Evolutionary conservation across 176 grass and related monocot species (phyloP), one percentile per base, ranked within the genome.

Genomic region (Guadua angustifolia): DNA sequence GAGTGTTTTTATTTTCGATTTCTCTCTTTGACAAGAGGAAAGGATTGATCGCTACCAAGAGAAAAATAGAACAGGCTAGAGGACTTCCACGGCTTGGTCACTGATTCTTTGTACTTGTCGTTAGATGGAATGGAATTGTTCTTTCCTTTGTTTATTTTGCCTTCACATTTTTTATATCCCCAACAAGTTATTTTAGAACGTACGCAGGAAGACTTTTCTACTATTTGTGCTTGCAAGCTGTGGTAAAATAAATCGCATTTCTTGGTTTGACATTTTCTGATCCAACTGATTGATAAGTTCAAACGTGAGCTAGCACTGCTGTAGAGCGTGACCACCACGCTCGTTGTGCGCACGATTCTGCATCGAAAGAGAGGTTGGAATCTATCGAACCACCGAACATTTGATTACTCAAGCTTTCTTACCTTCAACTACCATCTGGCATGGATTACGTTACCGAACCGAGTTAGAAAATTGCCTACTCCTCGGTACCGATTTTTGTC

Each of bases 211-310:
- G 8, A 9, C 2, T 62, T 61, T 46, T 57, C 9, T 75, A 64
- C 16, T 78, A 18, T 26, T 5, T 29, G 57, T 12, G 59, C 76
- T 33, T 49, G 44, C 58, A 78, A 79, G 19, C 21, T 21, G 17
- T 45, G 44, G 25, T 21, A 32, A 46, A 64, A 49, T 35, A 46
- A 35, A 47, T 29, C 18, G 8, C 7, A 36, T n/a, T 61, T 47
- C 74, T 8, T 4, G 1, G 15, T 79, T 79, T 65, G 59, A 79
- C 16, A 66, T 79, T 66, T 66, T 18, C 44, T 46, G 17, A 69
- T 22, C 59, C 25, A 65, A 33, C 60, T 49, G 18, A 77, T 29
- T 63, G 22, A 29, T 42, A 26, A 46, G 57, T 32, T 62, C 57
- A 78, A 33, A n/a, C 44, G 12, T n/a, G 9, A 51, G 21, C 33